Conservation (phyloP, 2,329 filamentous ascomycete species). For the Colletotrichum musae region DNA sequence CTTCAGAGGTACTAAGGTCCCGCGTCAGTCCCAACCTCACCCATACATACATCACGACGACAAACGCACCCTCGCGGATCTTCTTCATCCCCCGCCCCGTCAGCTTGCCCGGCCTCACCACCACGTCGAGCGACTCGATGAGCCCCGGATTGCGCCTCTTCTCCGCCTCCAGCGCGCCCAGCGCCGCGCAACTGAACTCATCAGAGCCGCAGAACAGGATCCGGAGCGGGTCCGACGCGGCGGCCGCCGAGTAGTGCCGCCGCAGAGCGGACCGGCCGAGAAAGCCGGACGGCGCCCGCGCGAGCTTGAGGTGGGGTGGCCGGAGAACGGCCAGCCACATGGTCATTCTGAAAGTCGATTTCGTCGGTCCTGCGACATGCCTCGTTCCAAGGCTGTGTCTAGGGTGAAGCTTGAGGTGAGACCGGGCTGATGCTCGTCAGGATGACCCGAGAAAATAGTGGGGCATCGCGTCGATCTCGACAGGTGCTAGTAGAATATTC, state of each 20-base stretch:
- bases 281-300: not conserved
- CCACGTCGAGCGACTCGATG: slow-evolving; percentile 86
- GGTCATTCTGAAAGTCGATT: not conserved
- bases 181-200: slow-evolving; percentile 85
- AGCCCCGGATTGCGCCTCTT: slow-evolving; percentile 64
- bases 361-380: not conserved
- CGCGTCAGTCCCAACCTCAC: not conserved
- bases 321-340: slow-evolving; percentile 32
- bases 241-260: slow-evolving; percentile 16
- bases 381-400: not conserved
- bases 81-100: slow-evolving; percentile 81
- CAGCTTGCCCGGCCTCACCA: slow-evolving; percentile 85
- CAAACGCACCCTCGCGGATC: slow-evolving; percentile 72
- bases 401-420: not conserved
- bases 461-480: not conserved
- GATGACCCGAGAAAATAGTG: not conserved
- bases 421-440: not conserved
- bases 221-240: slow-evolving; percentile 72
- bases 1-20: slow-evolving; percentile 78
- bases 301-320: not conserved
- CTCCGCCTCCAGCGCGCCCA: slow-evolving; percentile 78
- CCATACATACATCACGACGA: too few relatives aligned
- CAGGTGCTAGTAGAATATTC: not conserved
- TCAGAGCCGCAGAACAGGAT: slow-evolving; percentile 98
- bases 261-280: slow-evolving; percentile 12